Base-by-base conservation (phyloP, 2,329 filamentous ascomycete genomes). In the Penicillium olsonii region DNA sequence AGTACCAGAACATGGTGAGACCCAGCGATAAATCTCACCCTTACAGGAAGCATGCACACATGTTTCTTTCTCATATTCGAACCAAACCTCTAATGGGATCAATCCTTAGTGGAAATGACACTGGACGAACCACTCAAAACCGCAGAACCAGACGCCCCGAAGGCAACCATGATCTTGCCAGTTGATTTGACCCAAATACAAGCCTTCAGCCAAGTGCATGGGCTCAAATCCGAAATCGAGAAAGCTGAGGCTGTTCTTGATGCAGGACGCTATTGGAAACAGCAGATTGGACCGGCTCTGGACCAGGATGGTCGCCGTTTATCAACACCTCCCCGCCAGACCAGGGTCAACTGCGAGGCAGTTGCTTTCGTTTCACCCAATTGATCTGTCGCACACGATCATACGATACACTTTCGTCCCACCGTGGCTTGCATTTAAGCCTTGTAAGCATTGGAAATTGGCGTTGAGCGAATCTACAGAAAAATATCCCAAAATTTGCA, bases 1-100 rank as follows among this genome's bases (percentile, higher is more conserved):
- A 40, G 75, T 76, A 50, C 76, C 76, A 53, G 68, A 76, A 60
- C 78, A 76, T 70, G 81, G 82, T 85, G 76, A 80, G 78, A 72
- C 60, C 47, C 50, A 56, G 56, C 37, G 51, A n/a, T 27, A 46
- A 37, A 43, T 37, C 48, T 34, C 54, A 24, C 22, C 27, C n/a
- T 39, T 18, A 9, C 5, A 14, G 22, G 33, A n/a, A 59, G 67
- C 71, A 45, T 43, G 2, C n/a, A 51, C 51, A 43, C 50, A 42
- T 19, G 35, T 37, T 29, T 39, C 41, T 44, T 24, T 39, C 44
- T 53, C 24, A 48, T 38, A 6, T 39, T 6, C 50, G 33, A 39
- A 47, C 14, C 35, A 22, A 42, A 38, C 42, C 14, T 59, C 56
- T 59, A 57, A 59, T 48, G 17, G 20, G 18, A 46, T 52, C 35